Base-by-base conservation (phyloP, 352 stramenopile species). In the Phytophthora pluvialis region DNA sequence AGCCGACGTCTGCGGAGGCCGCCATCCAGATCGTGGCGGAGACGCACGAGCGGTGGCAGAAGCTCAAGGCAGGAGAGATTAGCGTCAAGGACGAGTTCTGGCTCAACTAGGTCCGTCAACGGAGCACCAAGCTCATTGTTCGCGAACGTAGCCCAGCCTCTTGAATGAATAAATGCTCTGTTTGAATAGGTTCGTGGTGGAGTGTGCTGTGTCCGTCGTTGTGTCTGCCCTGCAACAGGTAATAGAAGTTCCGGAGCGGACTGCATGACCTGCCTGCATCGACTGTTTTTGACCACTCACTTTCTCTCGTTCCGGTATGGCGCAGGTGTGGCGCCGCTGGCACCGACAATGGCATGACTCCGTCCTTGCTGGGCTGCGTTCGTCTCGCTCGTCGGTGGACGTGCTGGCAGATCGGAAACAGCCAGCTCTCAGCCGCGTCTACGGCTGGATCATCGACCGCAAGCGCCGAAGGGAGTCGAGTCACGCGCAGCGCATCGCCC, bases 21-120 rank as follows among this genome's bases (percentile, higher is more conserved):
- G 83, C 86, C n/a, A 57, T 89, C 11, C 64, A 80, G 57, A 91
- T 95, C 49, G 71, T 95, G 11, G 44, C 53, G 46, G 79, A 83
- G 32, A 93, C 81, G 4, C 86, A 95, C 54, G 74, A 79, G 40
- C 79, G 83, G 32, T 95, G 84, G 84, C 68, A 91, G 67, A 77
- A 86, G 68, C 80, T 91, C 21, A 81, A 86, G 66, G 50, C 72
- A 47, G 77, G 80, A 48, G 73, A 84, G 44, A 85, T 90, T 57
- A 62, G 56, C 36, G 75, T 83, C 58, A 82, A 91, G 68, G 77
- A 91, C 57, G 70, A 76, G 49, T 90, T 91, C 52, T 91, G 69
- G 64, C 77, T 91, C 47, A 67, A 67, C 48, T 71, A 71, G 43
- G 40, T 55, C 15, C 51, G 58, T 46, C 63, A 71, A 55, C 56